phyloP scores from a whole-genome alignment of 78 protist species.

The Dictyostelium intermedium region DNA sequence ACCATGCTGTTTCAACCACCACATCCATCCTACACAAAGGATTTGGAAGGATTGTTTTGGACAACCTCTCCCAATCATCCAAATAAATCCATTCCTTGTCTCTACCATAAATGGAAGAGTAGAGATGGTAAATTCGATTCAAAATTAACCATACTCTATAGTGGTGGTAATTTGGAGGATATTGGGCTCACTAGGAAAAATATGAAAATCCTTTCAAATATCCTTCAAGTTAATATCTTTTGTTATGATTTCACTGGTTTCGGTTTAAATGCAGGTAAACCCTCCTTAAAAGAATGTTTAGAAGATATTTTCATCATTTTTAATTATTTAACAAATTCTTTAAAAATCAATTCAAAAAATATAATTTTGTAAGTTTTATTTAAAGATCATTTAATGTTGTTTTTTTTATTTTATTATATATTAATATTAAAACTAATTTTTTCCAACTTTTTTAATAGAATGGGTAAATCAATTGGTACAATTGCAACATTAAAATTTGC shows the following conservation, averaged over 20 bases:
- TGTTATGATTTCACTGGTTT: constrained; percentile 69
- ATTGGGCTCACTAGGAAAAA: constrained; percentile 36
- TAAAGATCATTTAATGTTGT: not conserved
- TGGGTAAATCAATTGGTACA: constrained; percentile 73
- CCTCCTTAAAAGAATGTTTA: constrained; percentile 38
- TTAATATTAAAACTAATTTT: not conserved
- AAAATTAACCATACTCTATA: constrained; percentile 30
- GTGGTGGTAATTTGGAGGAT: constrained; percentile 60
- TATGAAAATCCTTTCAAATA: constrained; percentile 31
- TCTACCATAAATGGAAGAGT: constrained; percentile 51
- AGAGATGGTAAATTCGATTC: constrained; percentile 36
- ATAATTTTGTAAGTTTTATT: constrained; percentile 42
- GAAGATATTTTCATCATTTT: constrained; percentile 46
- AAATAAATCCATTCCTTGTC: constrained; percentile 45
- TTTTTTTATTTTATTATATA: not conserved
- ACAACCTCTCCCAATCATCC: not conserved
- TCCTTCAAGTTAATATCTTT: constrained; percentile 36
- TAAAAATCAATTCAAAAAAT: constrained; percentile 32
- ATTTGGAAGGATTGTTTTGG: constrained; percentile 41
- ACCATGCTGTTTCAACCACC: constrained; percentile 60
- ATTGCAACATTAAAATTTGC: constrained; percentile 57
- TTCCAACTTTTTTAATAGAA: not conserved
- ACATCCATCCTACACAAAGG: constrained; percentile 56
- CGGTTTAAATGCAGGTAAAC: constrained; percentile 55
- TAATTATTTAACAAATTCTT: constrained; percentile 25